These are phyloP conservation scores for Dendrobium nobile DNA, from an alignment of 106 monocot genomes.

Conservation along the genomic window DNA sequence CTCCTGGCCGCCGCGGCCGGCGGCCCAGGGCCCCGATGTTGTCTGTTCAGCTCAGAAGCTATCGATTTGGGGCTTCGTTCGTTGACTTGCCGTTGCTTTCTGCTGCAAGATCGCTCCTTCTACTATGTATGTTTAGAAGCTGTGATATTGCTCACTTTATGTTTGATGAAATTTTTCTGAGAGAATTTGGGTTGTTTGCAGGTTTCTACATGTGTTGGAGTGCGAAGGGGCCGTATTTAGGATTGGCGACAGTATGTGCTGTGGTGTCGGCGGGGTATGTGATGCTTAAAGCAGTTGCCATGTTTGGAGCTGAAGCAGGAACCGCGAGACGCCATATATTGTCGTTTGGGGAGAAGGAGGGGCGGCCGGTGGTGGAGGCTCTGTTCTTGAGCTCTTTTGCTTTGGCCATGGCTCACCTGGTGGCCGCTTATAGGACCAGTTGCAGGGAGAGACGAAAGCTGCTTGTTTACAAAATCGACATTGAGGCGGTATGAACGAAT, in stretches of 20 bases:
- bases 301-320: constrained; percentile 16
- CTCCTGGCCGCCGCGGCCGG: constrained; percentile 13
- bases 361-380: constrained; percentile 16
- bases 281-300: constrained; percentile 40
- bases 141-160: not conserved
- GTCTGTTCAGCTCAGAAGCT: constrained; percentile 22
- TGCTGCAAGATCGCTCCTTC: constrained; percentile 40
- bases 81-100: constrained; percentile 58
- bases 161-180: not conserved
- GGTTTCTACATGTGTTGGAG: constrained; percentile 52
- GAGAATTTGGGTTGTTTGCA: constrained; percentile 13
- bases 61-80: constrained; percentile 40
- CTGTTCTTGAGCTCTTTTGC: constrained; percentile 43
- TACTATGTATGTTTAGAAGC: constrained; percentile 41
- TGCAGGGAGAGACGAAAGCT: constrained; percentile 51
- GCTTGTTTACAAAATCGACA: constrained; percentile 55
- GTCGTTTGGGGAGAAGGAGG: constrained; percentile 7
- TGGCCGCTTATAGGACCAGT: constrained; percentile 43
- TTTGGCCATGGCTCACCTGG: constrained; percentile 41
- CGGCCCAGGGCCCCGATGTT: not conserved
- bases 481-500: constrained; percentile 43
- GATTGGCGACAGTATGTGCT: constrained; percentile 32
- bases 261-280: constrained; percentile 39
- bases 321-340: not conserved
- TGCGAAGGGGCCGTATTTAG: constrained; percentile 54